Percentiles rank a stretch among this genome's conserved stretches.
phyloP scores from a whole-genome alignment of 805 yeast species.

The Brettanomyces anomalus region DNA sequence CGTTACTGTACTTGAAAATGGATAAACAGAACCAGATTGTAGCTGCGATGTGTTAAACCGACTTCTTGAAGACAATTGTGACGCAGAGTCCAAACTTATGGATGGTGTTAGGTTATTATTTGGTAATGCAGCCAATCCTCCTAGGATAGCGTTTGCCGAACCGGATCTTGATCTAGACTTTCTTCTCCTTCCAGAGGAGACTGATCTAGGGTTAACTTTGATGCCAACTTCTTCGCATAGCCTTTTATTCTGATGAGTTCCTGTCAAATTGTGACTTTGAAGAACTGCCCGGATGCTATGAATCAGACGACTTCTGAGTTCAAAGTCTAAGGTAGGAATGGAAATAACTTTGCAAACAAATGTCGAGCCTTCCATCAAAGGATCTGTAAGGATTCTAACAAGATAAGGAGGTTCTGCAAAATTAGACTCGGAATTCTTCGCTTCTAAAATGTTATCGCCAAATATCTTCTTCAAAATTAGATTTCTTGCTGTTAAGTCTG shows the following conservation, averaged over 20 bases:
- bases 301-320: constrained; percentile 47
- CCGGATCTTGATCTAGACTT: constrained; percentile 20
- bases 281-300: constrained; percentile 56
- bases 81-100: no score
- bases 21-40: no score
- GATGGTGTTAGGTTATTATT: no score
- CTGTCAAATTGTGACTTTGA: constrained; percentile 43
- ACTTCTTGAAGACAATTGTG: no score
- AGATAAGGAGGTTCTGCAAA: constrained; percentile 2
- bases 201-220: constrained; percentile 9
- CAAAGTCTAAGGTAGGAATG: constrained; percentile 54
- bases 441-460: constrained; percentile 32
- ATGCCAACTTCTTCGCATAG: constrained; percentile 90
- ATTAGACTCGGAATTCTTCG: constrained; percentile 6
- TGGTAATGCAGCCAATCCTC: neutral
- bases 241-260: constrained; percentile 64
- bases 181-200: constrained; percentile 14
- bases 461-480: constrained; percentile 58
- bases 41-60: no score
- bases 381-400: constrained; percentile 1
- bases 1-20: neutral
- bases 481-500: constrained; percentile 53
- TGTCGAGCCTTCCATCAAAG: constrained; percentile 49
- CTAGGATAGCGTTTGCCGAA: constrained; percentile 12
- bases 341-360: constrained; percentile 75